Percentiles rank a stretch among this genome's conserved stretches.
These are phyloP conservation scores for Leishmania tropica DNA, from an alignment of 208 protist genomes.

Conservation along the genomic window DNA sequence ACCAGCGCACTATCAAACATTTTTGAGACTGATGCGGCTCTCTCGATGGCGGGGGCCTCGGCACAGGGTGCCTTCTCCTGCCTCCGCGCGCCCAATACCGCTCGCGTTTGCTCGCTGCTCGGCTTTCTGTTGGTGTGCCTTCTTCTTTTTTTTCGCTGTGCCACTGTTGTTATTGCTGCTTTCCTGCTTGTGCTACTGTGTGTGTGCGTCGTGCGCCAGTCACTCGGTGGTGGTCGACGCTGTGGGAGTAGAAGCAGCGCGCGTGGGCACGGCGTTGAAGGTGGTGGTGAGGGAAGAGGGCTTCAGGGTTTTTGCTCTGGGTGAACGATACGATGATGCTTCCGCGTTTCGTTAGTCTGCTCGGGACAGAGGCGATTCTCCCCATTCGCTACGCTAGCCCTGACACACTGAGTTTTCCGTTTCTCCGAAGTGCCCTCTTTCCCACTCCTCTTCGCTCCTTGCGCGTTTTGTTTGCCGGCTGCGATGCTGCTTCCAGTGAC, in stretches of 20 bases:
- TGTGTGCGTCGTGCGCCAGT: not conserved
- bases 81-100: too few species aligned
- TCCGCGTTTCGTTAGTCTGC: not conserved
- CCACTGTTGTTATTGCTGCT: not conserved
- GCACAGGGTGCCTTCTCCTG: not conserved
- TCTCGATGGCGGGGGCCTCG: not conserved
- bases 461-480: not conserved
- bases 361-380: not conserved
- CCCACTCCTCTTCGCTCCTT: not conserved
- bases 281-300: not conserved
- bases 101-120: not conserved
- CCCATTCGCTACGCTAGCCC: not conserved
- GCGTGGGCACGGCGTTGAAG: not conserved
- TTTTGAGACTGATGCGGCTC: constrained; percentile 36
- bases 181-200: not conserved
- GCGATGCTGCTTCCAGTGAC: not conserved
- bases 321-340: not conserved
- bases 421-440: not conserved
- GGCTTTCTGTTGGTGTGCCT: not conserved
- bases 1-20: constrained; percentile 85
- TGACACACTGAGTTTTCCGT: not conserved
- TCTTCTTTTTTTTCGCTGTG: constrained; percentile 8
- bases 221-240: not conserved
- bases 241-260: not conserved
- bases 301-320: not conserved